Percentiles rank a stretch among this genome's conserved stretches.
Conservation (phyloP, 1,139 yeast genomes). For the Pichia sp. region DNA sequence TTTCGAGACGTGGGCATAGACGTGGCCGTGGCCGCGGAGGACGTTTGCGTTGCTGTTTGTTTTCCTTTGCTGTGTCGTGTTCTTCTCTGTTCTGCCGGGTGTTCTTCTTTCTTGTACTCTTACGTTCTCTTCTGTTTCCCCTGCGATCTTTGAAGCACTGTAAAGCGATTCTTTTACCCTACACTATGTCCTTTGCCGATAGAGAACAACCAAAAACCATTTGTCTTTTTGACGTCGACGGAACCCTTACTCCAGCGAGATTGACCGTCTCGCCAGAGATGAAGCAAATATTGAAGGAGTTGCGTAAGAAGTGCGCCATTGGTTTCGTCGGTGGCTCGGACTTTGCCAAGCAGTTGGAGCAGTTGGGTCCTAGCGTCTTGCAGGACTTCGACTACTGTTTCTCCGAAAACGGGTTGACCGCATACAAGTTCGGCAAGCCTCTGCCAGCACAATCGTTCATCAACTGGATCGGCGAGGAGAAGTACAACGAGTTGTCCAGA, state of each 20-base stretch:
- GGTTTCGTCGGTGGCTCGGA: conserved; percentile 99
- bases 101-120: not conserved
- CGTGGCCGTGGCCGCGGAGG: not conserved
- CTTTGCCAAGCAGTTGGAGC: conserved; percentile 90
- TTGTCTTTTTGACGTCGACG: conserved; percentile 95
- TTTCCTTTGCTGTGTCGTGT: not conserved
- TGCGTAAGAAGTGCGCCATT: conserved; percentile 86
- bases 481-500: conserved; percentile 82
- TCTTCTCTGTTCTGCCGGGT: not conserved
- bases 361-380: conserved; percentile 76
- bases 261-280: conserved; percentile 76
- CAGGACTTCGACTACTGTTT: conserved; percentile 90
- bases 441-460: conserved; percentile 92
- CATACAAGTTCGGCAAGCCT: conserved; percentile 84
- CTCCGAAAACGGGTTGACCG: conserved; percentile 97
- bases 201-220: conserved; percentile 56
- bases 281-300: conserved; percentile 60
- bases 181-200: conserved; percentile 47
- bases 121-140: not conserved
- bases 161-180: not conserved
- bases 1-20: not conserved
- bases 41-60: not conserved
- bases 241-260: conserved; percentile 97
- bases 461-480: conserved; percentile 91
- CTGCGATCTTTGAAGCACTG: not conserved